A percentile compares a stretch with the other conserved stretches of the same genome.
These are phyloP conservation scores for Podospora fimiseda DNA, from an alignment of 495 filamentous ascomycete genomes.

Conservation along the genomic window DNA sequence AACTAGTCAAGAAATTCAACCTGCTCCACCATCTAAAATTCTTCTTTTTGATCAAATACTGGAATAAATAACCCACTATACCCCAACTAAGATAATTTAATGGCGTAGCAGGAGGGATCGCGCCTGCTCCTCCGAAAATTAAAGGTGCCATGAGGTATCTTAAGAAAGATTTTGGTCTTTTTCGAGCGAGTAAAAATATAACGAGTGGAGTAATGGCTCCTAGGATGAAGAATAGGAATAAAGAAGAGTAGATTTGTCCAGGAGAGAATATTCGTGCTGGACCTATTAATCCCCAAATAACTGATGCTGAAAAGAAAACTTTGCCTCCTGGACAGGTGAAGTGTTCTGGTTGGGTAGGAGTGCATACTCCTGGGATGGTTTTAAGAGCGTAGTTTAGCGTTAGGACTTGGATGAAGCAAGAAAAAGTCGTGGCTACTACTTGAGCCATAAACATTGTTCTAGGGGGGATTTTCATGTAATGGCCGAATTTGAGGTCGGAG, in stretches of 20 bases:
- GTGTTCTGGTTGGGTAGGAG: constrained; percentile 50
- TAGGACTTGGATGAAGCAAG: constrained; percentile 59
- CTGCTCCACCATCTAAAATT: constrained; percentile 63
- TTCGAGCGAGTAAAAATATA: constrained; percentile 50
- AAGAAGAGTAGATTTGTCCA: constrained; percentile 57
- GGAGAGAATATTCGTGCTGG: constrained; percentile 63
- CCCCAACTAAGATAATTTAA: constrained; percentile 67
- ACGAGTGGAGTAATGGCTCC: constrained; percentile 52
- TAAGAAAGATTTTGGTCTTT: constrained; percentile 45
- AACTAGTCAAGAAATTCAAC: constrained; percentile 57
- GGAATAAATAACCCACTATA: constrained; percentile 59
- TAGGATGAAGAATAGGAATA: constrained; percentile 58
- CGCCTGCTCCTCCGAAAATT: constrained; percentile 59
- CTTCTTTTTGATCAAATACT: constrained; percentile 50
- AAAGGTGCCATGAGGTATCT: constrained; percentile 59
- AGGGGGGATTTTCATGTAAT: constrained; percentile 68
- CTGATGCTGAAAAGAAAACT: constrained; percentile 62
- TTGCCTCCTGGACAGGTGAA: constrained; percentile 64
- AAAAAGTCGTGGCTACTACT: constrained; percentile 58
- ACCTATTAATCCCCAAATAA: constrained; percentile 66
- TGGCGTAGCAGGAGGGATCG: constrained; percentile 61
- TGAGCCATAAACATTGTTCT: constrained; percentile 63
- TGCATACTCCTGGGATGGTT: constrained; percentile 57
- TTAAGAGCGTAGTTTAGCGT: constrained; percentile 61
- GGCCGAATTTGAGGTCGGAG: constrained; percentile 52